Conservation (phyloP, 2,329 filamentous ascomycete genomes). For the Cladosporium velox region DNA sequence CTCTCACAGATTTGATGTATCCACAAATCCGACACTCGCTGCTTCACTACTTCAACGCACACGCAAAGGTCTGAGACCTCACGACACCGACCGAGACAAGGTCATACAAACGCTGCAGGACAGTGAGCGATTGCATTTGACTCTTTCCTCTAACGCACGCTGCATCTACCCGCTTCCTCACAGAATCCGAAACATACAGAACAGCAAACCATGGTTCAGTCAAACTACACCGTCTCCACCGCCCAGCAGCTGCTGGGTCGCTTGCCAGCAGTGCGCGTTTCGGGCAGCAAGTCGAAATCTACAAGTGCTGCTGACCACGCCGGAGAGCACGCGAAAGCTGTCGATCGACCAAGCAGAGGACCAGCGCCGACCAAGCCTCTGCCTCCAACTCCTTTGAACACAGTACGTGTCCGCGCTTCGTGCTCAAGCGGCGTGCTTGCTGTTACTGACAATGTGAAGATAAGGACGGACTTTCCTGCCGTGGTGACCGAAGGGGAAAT, state of each 20-base stretch:
- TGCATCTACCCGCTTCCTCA: background rate
- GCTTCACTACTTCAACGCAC: background rate
- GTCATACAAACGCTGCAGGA: conserved; percentile 11
- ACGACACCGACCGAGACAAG: conserved; percentile 5
- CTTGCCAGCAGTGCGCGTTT: conserved; percentile 7
- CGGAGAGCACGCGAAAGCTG: background rate
- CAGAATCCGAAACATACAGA: background rate
- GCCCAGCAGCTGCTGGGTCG: conserved; percentile 14
- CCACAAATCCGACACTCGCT: background rate
- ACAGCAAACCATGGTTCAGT: conserved; percentile 10
- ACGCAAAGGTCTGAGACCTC: conserved; percentile 17
- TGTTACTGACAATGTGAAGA: background rate
- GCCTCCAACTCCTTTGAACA: conserved; percentile 1
- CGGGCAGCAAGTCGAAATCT: conserved; percentile 14
- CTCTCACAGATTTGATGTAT: background rate
- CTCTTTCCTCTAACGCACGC: background rate
- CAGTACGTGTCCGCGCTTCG: background rate
- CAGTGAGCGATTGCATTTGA: conserved; percentile 1
- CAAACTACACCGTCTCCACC: conserved; percentile 17
- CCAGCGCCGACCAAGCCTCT: background rate
- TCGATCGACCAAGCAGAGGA: background rate
- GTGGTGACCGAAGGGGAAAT: background rate
- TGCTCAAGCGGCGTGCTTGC: conserved; percentile 1
- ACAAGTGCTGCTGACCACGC: background rate
- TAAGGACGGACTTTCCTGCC: background rate